Conservation (phyloP, 1,284 basidiomycete species). For the Microbotryum intermedium region DNA sequence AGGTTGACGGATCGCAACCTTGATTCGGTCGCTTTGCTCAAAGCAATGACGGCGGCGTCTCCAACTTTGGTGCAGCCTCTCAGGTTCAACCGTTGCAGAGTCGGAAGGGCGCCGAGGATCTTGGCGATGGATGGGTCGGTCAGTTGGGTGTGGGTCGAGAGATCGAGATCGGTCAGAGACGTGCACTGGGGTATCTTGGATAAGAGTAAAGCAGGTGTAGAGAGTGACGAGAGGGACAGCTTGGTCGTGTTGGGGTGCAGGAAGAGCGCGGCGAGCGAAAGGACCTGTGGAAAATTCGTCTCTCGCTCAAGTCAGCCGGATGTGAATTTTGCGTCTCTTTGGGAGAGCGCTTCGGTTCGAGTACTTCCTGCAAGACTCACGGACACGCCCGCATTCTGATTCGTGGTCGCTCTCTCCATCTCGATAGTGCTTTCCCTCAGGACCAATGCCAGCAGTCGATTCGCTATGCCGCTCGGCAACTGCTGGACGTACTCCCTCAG, state of each 20-base stretch:
- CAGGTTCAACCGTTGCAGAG: slow-evolving; percentile 25
- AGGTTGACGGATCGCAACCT: slow-evolving; percentile 25
- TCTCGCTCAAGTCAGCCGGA: background rate
- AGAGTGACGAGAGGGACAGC: slow-evolving; percentile 14
- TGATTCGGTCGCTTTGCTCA: slow-evolving; percentile 20
- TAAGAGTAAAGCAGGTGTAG: slow-evolving; percentile 15
- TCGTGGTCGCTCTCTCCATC: background rate
- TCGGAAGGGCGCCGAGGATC: slow-evolving; percentile 19
- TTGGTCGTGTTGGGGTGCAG: slow-evolving; percentile 14
- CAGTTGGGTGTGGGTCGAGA: slow-evolving; percentile 17
- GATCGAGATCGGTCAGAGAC: slow-evolving; percentile 21
- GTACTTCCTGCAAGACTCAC: background rate
- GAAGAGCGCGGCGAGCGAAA: slow-evolving; percentile 20
- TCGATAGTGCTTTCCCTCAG: slow-evolving; percentile 1
- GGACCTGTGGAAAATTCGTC: background rate
- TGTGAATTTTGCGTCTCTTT: background rate
- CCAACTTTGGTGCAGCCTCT: slow-evolving; percentile 31
- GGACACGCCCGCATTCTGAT: slow-evolving; percentile 10
- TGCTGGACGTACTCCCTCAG: slow-evolving; percentile 4
- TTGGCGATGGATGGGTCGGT: slow-evolving; percentile 21
- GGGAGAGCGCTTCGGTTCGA: no score
- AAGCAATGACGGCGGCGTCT: slow-evolving; percentile 25
- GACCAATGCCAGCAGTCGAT: slow-evolving; percentile 13
- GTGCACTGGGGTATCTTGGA: slow-evolving; percentile 21
- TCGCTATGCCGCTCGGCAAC: slow-evolving; percentile 10